Evolutionary conservation across 2,329 filamentous ascomycete genomes (phyloP).

Genomic region (Clonostachys byssicola): DNA sequence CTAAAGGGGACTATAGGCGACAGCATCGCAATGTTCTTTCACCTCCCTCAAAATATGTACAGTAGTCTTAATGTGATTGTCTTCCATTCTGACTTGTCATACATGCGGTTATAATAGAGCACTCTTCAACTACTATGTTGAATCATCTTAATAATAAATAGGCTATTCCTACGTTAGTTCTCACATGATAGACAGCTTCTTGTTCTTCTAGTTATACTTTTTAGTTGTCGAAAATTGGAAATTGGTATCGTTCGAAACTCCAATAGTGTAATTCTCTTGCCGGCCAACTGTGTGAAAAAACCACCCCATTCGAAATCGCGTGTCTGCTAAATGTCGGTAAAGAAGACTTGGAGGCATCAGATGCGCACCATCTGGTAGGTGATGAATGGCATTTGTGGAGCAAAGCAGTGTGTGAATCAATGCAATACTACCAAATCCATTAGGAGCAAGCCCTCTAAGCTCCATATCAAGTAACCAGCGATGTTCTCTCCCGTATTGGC

Average conservation of each 20-base stretch:
- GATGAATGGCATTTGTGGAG: background rate
- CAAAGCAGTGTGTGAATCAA: background rate
- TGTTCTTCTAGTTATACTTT: no score
- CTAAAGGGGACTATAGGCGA: no score
- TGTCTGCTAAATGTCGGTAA: background rate
- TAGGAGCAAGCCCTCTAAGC: background rate
- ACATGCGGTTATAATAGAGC: no score
- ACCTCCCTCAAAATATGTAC: no score
- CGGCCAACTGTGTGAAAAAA: background rate
- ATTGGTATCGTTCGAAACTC: background rate
- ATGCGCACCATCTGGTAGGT: background rate
- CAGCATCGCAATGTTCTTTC: no score
- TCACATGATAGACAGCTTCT: no score
- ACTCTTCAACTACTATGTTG: no score
- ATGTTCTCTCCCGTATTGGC: background rate
- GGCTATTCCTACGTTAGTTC: no score
- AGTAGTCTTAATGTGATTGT: no score
- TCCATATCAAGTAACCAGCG: background rate
- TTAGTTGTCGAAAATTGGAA: background rate
- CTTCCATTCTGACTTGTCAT: no score
- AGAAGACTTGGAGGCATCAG: background rate
- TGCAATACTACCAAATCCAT: background rate
- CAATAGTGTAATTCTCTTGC: background rate
- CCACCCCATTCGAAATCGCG: background rate
- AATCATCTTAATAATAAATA: no score